These are phyloP conservation scores for Solanum pimpinellifolium DNA, from an alignment of 257 asterid species.

Conservation along the genomic window DNA sequence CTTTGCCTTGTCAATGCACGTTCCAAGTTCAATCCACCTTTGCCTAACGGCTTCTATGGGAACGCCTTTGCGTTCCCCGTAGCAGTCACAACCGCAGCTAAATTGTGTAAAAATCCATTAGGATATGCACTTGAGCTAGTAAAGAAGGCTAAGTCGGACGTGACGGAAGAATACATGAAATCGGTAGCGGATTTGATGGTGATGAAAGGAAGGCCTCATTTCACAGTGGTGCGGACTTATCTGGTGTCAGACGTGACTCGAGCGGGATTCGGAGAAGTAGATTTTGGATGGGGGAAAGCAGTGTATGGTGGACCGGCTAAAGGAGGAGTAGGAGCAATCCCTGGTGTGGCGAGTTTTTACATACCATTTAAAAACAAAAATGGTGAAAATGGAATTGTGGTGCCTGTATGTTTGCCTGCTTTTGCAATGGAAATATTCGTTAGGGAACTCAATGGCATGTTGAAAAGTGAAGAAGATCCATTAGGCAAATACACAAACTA, in stretches of 20 bases:
- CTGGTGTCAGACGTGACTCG: conserved; percentile 38
- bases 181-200: conserved; percentile 29
- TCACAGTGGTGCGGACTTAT: conserved; percentile 21
- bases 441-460: conserved; percentile 28
- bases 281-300: conserved; percentile 62
- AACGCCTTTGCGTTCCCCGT: conserved; percentile 23
- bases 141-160: conserved; percentile 6
- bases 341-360: conserved; percentile 37
- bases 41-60: conserved; percentile 26
- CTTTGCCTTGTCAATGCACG: conserved; percentile 14
- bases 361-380: conserved; percentile 24
- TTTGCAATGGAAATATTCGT: conserved; percentile 45
- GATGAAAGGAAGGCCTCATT: conserved; percentile 16
- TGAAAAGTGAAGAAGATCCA: conserved; percentile 7
- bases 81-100: conserved; percentile 18
- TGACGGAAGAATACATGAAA: conserved; percentile 21
- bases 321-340: conserved; percentile 50
- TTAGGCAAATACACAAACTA: neutral
- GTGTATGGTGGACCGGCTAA: conserved; percentile 46
- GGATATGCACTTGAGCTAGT: conserved; percentile 20
- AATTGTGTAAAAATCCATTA: conserved; percentile 12
- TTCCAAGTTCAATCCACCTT: neutral
- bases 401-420: conserved; percentile 40
- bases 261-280: conserved; percentile 39
- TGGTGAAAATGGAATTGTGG: conserved; percentile 46